Base-by-base conservation (phyloP, 2,329 filamentous ascomycete species). In the Leptosphaerulina australis region DNA sequence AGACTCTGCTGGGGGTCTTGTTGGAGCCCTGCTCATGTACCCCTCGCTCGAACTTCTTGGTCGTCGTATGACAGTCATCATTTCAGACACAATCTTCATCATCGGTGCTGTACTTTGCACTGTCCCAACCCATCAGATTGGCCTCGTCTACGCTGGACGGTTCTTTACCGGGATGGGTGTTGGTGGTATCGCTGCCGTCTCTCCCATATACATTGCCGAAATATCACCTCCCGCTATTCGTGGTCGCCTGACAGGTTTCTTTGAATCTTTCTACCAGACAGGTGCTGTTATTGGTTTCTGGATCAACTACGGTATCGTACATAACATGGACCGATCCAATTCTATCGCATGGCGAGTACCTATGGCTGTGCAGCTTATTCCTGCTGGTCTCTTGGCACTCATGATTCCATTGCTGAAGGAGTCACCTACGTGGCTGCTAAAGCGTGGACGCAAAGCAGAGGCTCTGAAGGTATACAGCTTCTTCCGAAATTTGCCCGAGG, bases 281-380 rank as follows among this genome's bases (percentile, higher is more conserved):
- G 48, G 48, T 12, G 48, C 48, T 11, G 48, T 51, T 31, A 51
- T 51, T 28, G 59, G 81, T 80, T 15, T 82, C 53, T 71, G 68
- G 69, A 73, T 73, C 60, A 76, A 76, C 60, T 79, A 78, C 44
- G 77, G 76, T 14, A 67, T 79, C 24, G 54, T 63, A 9, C 68
- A 77, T 59, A 78, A 75, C 1, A 74, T 79, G 70, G 72, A 68
- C 17, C 67, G 76, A 0, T 74, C 68, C 15, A 75, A 73, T 49
- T 51, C 48, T 6, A 70, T 64, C 31, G 76, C 79, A 48, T 79
- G 77, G 77, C 57, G 76, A 17, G 76, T 78, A 38, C 76, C 76
- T 3, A 76, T 88, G 54, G 83, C 78, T 2, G 79, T 89, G 1
- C 86, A 88, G 71, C 77, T 89, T 3, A 85, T 88, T 44, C 86